Base-by-base conservation (phyloP, 768 basidiomycete genomes). In the Trametes gibbosa region DNA sequence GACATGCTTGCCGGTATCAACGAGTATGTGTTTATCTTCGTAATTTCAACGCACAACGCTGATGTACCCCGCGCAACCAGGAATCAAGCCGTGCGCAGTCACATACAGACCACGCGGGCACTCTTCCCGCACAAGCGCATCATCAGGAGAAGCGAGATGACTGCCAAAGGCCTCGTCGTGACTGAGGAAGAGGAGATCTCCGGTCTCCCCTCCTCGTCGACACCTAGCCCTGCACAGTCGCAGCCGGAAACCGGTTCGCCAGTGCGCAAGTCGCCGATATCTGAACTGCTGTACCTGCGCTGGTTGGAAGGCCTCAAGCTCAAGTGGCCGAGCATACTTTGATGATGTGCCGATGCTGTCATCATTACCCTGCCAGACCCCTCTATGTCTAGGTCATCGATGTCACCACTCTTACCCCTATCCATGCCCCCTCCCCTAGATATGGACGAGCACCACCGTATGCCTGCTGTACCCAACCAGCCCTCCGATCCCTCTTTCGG, bases 281-380 rank as follows among this genome's bases (percentile, higher is more conserved):
- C 94, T 21, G 96, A 98, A 71, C 81, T 98, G 63, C 77, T 98
- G n/a, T 98, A 98, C 72, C 87, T 95, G 82, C 85, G 96, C 49
- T 98, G 96, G 95, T 77, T 98, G 24, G 92, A 97, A 68, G 95
- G 95, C 3, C 75, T 97, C 53, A 88, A 85, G 73, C 77, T 95
- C 68, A 95, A 92, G 71, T 95, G 94, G 94, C 92, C 92, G 5
- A 89, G 79, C 66, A 79, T 91, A 50, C 74, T 81, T 40, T 79
- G 70, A 62, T 35, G 34, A 8, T 3, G 27, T 47, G 19, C 32
- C 43, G 41, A 25, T 10, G 29, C 29, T 4, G 29, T 10, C 29
- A 10, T 10, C 29, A 32, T 12, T 27, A 21, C 42, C 42, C 19
- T 23, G 40, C 39, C 23, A 24, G 13, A 24, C 21, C 25, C 14